These are phyloP conservation scores for Selenicereus undatus DNA, from an alignment of 148 eudicot genomes.

Conservation along the genomic window DNA sequence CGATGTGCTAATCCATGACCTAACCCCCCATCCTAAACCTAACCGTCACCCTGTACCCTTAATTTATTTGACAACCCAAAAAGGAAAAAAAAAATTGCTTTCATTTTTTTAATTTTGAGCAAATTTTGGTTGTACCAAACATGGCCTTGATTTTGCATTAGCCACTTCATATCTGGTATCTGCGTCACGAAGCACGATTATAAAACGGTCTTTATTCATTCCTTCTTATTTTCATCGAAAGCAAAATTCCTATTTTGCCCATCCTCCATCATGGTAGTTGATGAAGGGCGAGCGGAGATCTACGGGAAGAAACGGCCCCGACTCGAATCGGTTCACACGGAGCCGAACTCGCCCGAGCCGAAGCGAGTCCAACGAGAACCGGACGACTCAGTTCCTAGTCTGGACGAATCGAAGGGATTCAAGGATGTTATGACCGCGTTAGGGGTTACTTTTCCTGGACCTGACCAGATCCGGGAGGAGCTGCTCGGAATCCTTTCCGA, in stretches of 20 bases:
- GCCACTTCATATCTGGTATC: not conserved
- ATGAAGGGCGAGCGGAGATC: not conserved
- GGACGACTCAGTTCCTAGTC: constrained; percentile 1
- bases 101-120: too few species aligned
- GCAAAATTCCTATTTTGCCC: not conserved
- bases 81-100: too few species aligned
- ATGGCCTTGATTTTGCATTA: too few species aligned
- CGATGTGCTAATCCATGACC: too few species aligned
- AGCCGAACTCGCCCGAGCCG: constrained; percentile 8
- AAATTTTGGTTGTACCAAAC: too few species aligned
- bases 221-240: not conserved
- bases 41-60: not conserved
- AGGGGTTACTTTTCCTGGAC: not conserved
- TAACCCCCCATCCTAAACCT: too few species aligned
- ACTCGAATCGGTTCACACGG: not conserved
- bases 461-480: constrained; percentile 3
- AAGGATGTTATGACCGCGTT: constrained; percentile 8
- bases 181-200: not conserved
- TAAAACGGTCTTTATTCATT: not conserved
- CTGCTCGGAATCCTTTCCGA: constrained; percentile 28
- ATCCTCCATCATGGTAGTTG: not conserved
- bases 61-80: not conserved
- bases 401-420: not conserved
- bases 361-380: constrained; percentile 1
- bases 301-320: constrained; percentile 12